Percentiles rank a stretch among this genome's conserved stretches.
Evolutionary conservation across 169 alveolate genomes (phyloP).

Genomic region (Toxoplasma gondii): DNA sequence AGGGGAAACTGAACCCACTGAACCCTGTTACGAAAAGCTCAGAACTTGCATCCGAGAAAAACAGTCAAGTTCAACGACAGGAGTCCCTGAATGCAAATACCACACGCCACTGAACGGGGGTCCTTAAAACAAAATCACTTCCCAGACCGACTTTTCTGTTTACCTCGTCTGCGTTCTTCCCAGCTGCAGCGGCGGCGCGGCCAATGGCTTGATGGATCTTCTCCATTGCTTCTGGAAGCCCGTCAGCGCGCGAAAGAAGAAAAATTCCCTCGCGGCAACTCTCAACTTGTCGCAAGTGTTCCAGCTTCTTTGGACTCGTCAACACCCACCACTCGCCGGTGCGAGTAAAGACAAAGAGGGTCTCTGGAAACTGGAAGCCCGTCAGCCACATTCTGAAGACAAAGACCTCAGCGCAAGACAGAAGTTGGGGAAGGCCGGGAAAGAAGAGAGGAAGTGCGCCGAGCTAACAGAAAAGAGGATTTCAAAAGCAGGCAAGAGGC

Average conservation of each 20-base stretch:
- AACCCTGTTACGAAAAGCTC: no score
- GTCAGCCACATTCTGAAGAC: conserved; percentile 85
- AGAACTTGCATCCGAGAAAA: no score
- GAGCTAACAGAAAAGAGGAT: no score
- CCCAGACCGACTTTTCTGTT: no score
- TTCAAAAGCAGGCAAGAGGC: no score
- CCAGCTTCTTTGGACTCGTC: conserved; percentile 87
- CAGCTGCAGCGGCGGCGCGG: conserved; percentile 1
- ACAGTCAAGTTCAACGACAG: no score
- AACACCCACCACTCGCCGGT: conserved; percentile 80
- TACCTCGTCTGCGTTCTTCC: neutral
- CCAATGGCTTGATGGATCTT: neutral
- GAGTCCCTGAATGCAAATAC: no score
- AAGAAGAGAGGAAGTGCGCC: no score
- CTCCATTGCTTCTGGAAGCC: neutral
- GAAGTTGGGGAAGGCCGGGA: neutral
- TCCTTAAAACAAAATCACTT: no score
- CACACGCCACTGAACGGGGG: no score
- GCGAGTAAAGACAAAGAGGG: conserved; percentile 82
- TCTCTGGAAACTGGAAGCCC: conserved; percentile 91
- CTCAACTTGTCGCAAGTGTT: conserved; percentile 51
- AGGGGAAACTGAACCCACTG: no score
- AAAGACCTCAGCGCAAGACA: no score
- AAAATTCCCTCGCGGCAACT: conserved; percentile 6
- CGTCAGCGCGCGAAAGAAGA: conserved; percentile 22